Evolutionary conservation across 345 rosid genomes (phyloP).

Genomic region (Ricinus communis): DNA sequence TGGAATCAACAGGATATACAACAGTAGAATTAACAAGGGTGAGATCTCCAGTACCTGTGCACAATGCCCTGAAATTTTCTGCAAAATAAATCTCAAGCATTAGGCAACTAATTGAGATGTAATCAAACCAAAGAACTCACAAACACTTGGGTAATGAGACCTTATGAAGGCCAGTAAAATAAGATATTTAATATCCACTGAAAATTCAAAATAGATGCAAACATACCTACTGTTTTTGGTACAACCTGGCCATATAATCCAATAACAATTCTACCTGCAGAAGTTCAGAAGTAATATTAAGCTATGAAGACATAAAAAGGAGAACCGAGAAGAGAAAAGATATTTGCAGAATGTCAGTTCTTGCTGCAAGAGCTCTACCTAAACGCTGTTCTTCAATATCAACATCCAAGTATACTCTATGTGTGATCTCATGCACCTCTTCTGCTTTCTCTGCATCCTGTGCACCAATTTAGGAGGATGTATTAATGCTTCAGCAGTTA

Average conservation of each 20-base stretch:
- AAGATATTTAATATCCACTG: background rate
- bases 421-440: slow-evolving; percentile 68
- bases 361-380: slow-evolving; percentile 41
- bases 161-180: background rate
- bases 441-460: slow-evolving; percentile 60
- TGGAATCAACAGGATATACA: slow-evolving; percentile 1
- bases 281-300: background rate
- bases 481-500: background rate
- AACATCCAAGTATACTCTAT: slow-evolving; percentile 88
- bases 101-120: slow-evolving; percentile 17
- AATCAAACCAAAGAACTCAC: background rate
- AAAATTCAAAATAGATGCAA: slow-evolving; percentile 13
- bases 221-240: slow-evolving; percentile 91
- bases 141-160: background rate
- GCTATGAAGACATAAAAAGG: slow-evolving; percentile 18
- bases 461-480: slow-evolving; percentile 23
- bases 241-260: slow-evolving; percentile 89
- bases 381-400: slow-evolving; percentile 87
- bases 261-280: slow-evolving; percentile 90
- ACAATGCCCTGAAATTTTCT: slow-evolving; percentile 96
- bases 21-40: slow-evolving; percentile 3
- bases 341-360: background rate
- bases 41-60: slow-evolving; percentile 65
- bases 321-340: too few relatives aligned
- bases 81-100: slow-evolving; percentile 33